Conservation (phyloP, 768 basidiomycete species). For the Hypholoma sublateritium region DNA sequence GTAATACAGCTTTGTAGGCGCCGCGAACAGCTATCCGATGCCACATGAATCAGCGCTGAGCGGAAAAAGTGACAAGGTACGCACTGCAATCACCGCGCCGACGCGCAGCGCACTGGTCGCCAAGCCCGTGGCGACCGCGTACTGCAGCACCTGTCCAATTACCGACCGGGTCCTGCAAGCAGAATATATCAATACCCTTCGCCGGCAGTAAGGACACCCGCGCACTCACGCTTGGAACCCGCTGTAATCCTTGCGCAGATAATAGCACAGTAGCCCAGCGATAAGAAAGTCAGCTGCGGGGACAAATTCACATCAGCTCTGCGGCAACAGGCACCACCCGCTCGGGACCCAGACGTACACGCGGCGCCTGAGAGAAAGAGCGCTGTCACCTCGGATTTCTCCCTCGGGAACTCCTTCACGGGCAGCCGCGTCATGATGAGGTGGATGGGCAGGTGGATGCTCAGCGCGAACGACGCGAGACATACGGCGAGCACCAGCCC, state of each 20-base stretch:
- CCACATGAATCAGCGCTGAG: too few relatives aligned
- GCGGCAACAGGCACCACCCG: background rate
- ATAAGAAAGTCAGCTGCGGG: constrained; percentile 11
- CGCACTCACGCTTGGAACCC: constrained; percentile 7
- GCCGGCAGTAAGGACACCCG: background rate
- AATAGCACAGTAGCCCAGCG: constrained; percentile 8
- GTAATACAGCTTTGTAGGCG: constrained; percentile 18
- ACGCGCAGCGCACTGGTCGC: constrained; percentile 15
- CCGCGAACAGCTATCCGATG: constrained; percentile 14
- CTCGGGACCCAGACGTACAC: background rate
- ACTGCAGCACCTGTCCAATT: constrained; percentile 15
- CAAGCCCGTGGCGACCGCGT: constrained; percentile 22
- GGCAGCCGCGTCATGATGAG: background rate
- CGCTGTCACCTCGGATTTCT: constrained; percentile 1
- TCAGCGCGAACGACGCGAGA: constrained; percentile 4
- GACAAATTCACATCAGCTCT: background rate
- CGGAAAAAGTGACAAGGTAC: constrained; percentile 1
- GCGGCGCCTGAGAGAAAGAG: constrained; percentile 10
- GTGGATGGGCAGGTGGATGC: constrained; percentile 8
- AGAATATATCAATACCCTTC: background rate
- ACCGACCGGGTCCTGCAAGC: constrained; percentile 14
- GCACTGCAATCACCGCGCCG: constrained; percentile 2
- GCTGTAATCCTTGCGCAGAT: constrained; percentile 3
- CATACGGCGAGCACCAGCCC: constrained; percentile 5
- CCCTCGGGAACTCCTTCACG: background rate